phyloP scores from a whole-genome alignment of 345 rosid species.

The Euphorbia pulcherrima region DNA sequence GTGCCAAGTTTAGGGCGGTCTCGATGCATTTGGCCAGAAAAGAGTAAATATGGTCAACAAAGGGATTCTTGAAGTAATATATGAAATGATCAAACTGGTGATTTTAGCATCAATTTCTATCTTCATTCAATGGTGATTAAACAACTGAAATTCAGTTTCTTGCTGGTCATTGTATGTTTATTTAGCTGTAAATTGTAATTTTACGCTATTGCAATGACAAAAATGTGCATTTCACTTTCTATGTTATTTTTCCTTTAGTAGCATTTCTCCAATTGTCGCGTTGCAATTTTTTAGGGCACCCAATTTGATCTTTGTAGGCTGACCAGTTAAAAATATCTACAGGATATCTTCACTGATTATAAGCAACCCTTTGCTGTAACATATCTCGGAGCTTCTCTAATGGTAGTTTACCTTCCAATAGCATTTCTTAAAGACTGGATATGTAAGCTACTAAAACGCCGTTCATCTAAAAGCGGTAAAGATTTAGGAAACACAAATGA shows the following conservation, averaged over 20 bases:
- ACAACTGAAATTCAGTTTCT: not conserved
- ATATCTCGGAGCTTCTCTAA: constrained; percentile 95
- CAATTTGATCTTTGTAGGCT: not conserved
- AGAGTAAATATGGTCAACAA: not conserved
- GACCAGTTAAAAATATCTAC: constrained; percentile 13
- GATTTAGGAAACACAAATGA: constrained; percentile 39
- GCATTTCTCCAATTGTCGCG: not conserved
- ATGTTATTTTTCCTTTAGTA: not conserved
- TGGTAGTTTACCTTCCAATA: constrained; percentile 94
- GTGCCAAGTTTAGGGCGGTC: too few relatives aligned
- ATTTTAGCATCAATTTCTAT: not conserved
- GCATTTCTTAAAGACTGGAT: constrained; percentile 88
- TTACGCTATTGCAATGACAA: not conserved
- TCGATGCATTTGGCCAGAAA: too few relatives aligned
- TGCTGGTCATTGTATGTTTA: not conserved
- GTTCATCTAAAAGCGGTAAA: constrained; percentile 48
- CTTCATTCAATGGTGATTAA: not conserved
- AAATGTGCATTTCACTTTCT: not conserved
- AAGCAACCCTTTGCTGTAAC: constrained; percentile 99
- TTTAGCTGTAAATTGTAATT: not conserved
- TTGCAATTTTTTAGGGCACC: not conserved
- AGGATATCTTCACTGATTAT: constrained; percentile 88
- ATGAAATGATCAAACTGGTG: not conserved
- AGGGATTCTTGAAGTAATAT: not conserved
- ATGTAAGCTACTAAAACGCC: constrained; percentile 44